These are phyloP conservation scores for Ceratobasidium sp. DNA, from an alignment of 1,284 basidiomycete species.

Conservation along the genomic window DNA sequence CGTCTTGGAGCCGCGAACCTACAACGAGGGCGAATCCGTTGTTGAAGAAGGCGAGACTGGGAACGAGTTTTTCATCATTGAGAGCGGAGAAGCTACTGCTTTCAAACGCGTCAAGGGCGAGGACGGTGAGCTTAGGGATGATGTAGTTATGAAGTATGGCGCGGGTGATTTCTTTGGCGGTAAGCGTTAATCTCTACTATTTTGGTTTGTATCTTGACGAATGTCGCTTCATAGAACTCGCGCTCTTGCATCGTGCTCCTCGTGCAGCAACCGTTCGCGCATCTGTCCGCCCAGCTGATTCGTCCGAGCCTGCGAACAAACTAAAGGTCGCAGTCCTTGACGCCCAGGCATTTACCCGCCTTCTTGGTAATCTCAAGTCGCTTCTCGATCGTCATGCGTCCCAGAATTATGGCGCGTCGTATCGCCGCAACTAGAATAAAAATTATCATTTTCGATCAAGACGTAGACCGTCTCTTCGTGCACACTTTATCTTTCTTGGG, in stretches of 20 bases:
- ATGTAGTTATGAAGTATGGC: slow-evolving; percentile 75
- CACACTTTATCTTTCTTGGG: slow-evolving; percentile 5
- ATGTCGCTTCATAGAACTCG: slow-evolving; percentile 65
- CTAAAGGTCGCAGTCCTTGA: slow-evolving; percentile 93
- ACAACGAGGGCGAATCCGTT: slow-evolving; percentile 84
- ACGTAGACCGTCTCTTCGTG: not conserved
- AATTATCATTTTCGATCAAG: not conserved
- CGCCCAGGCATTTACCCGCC: slow-evolving; percentile 91
- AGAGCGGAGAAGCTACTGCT: slow-evolving; percentile 89
- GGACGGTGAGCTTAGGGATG: slow-evolving; percentile 67
- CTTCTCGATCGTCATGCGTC: slow-evolving; percentile 84
- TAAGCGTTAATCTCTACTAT: slow-evolving; percentile 52
- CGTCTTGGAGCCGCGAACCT: slow-evolving; percentile 85
- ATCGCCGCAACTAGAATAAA: slow-evolving; percentile 20
- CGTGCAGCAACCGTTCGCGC: slow-evolving; percentile 95
- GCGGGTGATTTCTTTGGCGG: slow-evolving; percentile 99
- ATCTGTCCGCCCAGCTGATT: slow-evolving; percentile 56
- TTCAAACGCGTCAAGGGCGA: slow-evolving; percentile 74
- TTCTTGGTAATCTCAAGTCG: slow-evolving; percentile 88
- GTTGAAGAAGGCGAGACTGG: slow-evolving; percentile 94
- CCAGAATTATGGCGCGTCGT: slow-evolving; percentile 28
- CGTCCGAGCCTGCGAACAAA: slow-evolving; percentile 56
- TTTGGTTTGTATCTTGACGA: slow-evolving; percentile 6
- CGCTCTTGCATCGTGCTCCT: slow-evolving; percentile 83
- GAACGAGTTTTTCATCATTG: slow-evolving; percentile 96